Evolutionary conservation across 1,139 yeast species (phyloP).

Genomic region (Suhomyces terraborum): DNA sequence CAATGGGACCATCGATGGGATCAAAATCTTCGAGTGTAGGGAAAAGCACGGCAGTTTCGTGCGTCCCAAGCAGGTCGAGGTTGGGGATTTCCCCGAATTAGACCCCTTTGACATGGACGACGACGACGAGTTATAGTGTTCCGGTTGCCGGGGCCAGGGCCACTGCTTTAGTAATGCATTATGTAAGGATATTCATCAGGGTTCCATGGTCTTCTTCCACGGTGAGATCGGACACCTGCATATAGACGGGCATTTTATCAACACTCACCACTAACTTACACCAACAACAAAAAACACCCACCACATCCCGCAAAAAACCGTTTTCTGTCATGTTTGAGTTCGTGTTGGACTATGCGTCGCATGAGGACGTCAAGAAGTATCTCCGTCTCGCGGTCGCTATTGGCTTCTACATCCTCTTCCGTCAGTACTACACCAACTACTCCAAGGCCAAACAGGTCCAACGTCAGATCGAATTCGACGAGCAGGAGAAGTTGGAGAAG

Average conservation of each 20-base stretch:
- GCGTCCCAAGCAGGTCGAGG: constrained; percentile 50
- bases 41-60: constrained; percentile 53
- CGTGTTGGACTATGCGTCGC: constrained; percentile 39
- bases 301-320: background rate
- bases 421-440: constrained; percentile 42
- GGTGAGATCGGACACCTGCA: constrained; percentile 9
- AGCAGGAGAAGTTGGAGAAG: constrained; percentile 39
- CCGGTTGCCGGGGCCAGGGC: no score
- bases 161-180: background rate
- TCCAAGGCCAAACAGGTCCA: constrained; percentile 55
- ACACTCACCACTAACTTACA: background rate
- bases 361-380: constrained; percentile 39
- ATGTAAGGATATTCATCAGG: background rate
- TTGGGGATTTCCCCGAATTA: constrained; percentile 54
- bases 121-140: constrained; percentile 31
- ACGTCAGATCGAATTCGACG: constrained; percentile 52
- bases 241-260: constrained; percentile 2
- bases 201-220: constrained; percentile 1
- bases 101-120: constrained; percentile 44
- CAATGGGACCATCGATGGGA: constrained; percentile 41
- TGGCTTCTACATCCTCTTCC: constrained; percentile 39
- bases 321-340: constrained; percentile 32
- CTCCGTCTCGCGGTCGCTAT: constrained; percentile 39
- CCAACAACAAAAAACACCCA: background rate
- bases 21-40: constrained; percentile 36